Percentiles rank a stretch among this genome's conserved stretches.
Evolutionary conservation across 2,329 filamentous ascomycete genomes (phyloP).

Genomic region (Paraphaeosphaeria sporulosa): DNA sequence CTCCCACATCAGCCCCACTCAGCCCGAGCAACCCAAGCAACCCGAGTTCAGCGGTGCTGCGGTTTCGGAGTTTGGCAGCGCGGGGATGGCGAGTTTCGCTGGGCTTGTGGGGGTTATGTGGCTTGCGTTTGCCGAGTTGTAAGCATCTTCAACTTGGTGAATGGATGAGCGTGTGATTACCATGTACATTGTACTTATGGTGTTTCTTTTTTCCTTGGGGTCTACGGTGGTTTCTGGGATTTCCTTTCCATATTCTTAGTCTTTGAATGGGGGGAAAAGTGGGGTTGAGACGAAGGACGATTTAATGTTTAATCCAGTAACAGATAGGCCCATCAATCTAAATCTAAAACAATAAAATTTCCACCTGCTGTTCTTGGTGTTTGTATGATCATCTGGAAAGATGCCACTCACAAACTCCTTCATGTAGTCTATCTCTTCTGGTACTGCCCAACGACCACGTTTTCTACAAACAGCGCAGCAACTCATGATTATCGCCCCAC

Average conservation of each 20-base stretch:
- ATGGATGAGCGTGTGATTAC: background rate
- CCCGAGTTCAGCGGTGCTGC: constrained; percentile 23
- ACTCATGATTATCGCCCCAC: background rate
- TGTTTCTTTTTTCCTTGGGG: too few species aligned
- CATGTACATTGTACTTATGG: background rate
- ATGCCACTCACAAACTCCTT: too few species aligned
- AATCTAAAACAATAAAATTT: too few species aligned
- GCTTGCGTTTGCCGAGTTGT: constrained; percentile 32
- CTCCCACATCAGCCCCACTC: background rate
- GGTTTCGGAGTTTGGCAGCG: constrained; percentile 16
- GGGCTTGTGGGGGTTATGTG: constrained; percentile 31
- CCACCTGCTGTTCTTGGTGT: too few species aligned
- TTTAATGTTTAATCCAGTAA: too few species aligned
- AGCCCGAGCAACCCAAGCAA: constrained; percentile 17
- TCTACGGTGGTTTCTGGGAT: too few species aligned
- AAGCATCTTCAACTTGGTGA: background rate
- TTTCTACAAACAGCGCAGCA: background rate
- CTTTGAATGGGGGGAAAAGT: too few species aligned
- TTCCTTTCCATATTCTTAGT: too few species aligned
- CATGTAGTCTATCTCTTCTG: too few species aligned
- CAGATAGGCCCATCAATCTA: too few species aligned
- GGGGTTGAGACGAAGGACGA: too few species aligned
- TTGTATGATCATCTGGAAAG: too few species aligned
- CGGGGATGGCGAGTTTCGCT: constrained; percentile 16
- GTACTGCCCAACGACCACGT: background rate